Evolutionary conservation across 352 stramenopile genomes (phyloP), one percentile per base, ranked within the genome.

Genomic region (Thalassiosira exigua): DNA sequence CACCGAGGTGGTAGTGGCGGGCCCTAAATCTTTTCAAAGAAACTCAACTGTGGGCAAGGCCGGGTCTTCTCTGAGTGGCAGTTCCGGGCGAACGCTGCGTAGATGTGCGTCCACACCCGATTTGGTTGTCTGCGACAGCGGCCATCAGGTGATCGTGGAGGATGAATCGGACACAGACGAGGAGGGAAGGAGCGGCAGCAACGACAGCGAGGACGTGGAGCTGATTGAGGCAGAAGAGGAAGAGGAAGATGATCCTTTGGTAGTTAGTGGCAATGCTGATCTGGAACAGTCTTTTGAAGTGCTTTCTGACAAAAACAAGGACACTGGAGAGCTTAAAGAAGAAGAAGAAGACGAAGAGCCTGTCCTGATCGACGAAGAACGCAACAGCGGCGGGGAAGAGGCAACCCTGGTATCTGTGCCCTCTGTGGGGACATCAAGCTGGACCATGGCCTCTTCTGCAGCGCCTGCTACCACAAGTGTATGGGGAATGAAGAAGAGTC

Each of bases 101-200:
- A 68, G 68, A 52, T 83, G 61, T 46, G 62, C 65, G 12, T 88
- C 79, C 19, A 82, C 83, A 33, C 79, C 83, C 5, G 72, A 90
- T 69, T 76, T 90, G 26, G 3, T 81, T 3, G 29, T 75, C 1
- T 76, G 65, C 54, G 50, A 78, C 62, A 72, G 82, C 52, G 75
- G 60, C 41, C 69, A 79, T 65, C 59, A 83, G 39, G 44, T 79
- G 5, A 72, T 79, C 41, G 67, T 79, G 0, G 60, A 75, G 44
- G 66, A 72, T 46, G 69, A 85, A 57, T 62, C 75, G 7, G 66
- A 84, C 39, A 74, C 12, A 36, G 61, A 84, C 11, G 33, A 68
- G 39, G 54, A 57, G n/a, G 30, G 17, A 61, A 11, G 29, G 29
- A 36, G 7, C 9, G 53, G 50, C 17, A 30, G 26, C n/a, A 22